Conservation (phyloP, 148 eudicot genomes). For the Simmondsia chinensis region DNA sequence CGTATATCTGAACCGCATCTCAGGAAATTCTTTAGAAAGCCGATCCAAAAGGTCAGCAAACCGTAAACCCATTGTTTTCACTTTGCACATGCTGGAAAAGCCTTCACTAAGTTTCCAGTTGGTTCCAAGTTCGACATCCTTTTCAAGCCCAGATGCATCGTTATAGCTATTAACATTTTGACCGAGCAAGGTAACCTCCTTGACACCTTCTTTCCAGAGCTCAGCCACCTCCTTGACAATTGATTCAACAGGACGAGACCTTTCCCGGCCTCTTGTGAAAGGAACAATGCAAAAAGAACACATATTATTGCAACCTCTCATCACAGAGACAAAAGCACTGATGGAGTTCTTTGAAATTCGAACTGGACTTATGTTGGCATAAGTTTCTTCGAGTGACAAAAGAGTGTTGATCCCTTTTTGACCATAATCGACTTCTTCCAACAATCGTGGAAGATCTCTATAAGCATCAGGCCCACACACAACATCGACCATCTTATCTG, state of each 20-base stretch:
- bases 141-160: conserved; percentile 58
- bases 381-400: conserved; percentile 95
- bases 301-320: conserved; percentile 99
- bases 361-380: conserved; percentile 91
- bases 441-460: conserved; percentile 78
- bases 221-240: conserved; percentile 85
- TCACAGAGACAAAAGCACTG: conserved; percentile 86
- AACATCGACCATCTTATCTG: conserved; percentile 99
- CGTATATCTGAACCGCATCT: conserved; percentile 92
- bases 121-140: conserved; percentile 45
- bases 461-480: conserved; percentile 99
- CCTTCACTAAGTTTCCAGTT: conserved; percentile 94
- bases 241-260: conserved; percentile 96
- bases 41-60: conserved; percentile 90
- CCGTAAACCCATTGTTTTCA: conserved; percentile 77
- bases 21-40: conserved; percentile 81
- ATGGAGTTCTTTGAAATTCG: conserved; percentile 73
- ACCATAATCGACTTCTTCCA: conserved; percentile 91
- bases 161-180: conserved; percentile 98
- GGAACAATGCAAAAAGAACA: conserved; percentile 98
- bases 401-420: conserved; percentile 97
- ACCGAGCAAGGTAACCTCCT: conserved; percentile 92
- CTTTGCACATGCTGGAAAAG: conserved; percentile 79
- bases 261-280: conserved; percentile 94
- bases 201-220: conserved; percentile 86